Conservation (phyloP, 768 basidiomycete genomes). For the Flagelloscypha sp. region DNA sequence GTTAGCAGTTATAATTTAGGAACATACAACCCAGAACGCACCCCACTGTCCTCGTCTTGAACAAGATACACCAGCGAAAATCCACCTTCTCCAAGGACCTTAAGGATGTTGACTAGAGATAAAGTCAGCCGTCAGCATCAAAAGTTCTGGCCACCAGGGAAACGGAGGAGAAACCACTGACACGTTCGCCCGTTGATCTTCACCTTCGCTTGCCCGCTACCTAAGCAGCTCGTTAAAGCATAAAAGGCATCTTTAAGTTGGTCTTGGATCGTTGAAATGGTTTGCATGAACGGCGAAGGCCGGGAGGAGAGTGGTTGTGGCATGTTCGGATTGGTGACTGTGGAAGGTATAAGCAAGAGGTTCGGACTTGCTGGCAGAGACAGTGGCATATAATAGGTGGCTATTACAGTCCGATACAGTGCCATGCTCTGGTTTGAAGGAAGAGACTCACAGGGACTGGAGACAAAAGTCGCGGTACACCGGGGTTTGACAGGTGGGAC, state of each 20-base stretch:
- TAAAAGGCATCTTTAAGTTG: conserved; percentile 77
- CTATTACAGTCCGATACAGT: too few species aligned
- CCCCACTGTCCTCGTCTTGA: conserved; percentile 79
- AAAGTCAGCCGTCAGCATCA: background rate
- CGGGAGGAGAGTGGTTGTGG: too few species aligned
- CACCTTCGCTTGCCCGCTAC: conserved; percentile 74
- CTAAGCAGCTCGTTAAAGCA: conserved; percentile 75
- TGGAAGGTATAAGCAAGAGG: too few species aligned
- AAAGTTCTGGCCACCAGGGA: background rate
- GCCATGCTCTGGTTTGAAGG: too few species aligned
- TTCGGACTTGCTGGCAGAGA: too few species aligned
- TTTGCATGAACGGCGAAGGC: conserved; percentile 23
- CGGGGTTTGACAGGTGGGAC: too few species aligned
- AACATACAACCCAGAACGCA: conserved; percentile 26
- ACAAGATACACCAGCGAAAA: conserved; percentile 89
- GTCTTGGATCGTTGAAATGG: conserved; percentile 55
- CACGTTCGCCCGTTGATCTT: conserved; percentile 96
- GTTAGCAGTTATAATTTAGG: conserved; percentile 1
- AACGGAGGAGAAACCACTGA: conserved; percentile 29
- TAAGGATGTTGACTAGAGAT: conserved; percentile 71
- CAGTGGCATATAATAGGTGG: too few species aligned
- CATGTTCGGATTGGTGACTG: too few species aligned
- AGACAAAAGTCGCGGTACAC: too few species aligned
- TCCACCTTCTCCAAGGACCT: conserved; percentile 92
- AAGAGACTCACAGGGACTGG: too few species aligned